Conservation (phyloP, 73 alveolate species). For the Paramecium octaurelia region DNA sequence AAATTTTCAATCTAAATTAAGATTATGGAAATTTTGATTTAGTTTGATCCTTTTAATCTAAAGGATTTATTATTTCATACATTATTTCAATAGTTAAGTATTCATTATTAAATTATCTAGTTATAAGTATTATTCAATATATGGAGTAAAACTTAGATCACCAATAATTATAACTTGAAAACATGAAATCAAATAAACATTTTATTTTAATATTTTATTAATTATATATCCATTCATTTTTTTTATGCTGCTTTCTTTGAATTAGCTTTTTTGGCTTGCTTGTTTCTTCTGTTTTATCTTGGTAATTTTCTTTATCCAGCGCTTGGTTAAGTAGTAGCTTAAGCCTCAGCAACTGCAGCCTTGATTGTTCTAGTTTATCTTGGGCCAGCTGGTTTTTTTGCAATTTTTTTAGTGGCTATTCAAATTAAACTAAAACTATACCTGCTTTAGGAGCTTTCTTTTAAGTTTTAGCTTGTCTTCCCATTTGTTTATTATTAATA, state of each 20-base stretch:
- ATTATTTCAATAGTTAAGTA: not conserved
- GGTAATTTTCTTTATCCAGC: conserved; percentile 48
- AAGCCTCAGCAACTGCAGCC: conserved; percentile 34
- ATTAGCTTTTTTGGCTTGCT: not conserved
- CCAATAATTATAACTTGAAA: not conserved
- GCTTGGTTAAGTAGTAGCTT: conserved; percentile 26
- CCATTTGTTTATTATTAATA: not conserved
- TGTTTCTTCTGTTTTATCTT: conserved; percentile 32
- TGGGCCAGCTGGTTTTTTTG: conserved; percentile 10
- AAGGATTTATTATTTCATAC: not conserved
- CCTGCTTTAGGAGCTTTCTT: not conserved
- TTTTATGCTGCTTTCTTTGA: not conserved
- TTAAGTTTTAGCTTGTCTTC: not conserved
- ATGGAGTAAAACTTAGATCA: not conserved
- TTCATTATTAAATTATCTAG: not conserved
- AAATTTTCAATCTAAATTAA: too few species aligned
- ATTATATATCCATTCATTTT: not conserved
- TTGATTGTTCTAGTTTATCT: conserved; percentile 33
- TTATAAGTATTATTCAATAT: not conserved
- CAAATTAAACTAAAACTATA: not conserved
- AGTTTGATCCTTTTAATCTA: not conserved
- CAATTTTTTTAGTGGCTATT: conserved; percentile 3
- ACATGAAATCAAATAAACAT: not conserved
- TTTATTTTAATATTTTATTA: not conserved
- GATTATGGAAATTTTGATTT: not conserved